Conservation (phyloP, 371 early-diverging fungal genomes). For the Apophysomyces variabilis region DNA sequence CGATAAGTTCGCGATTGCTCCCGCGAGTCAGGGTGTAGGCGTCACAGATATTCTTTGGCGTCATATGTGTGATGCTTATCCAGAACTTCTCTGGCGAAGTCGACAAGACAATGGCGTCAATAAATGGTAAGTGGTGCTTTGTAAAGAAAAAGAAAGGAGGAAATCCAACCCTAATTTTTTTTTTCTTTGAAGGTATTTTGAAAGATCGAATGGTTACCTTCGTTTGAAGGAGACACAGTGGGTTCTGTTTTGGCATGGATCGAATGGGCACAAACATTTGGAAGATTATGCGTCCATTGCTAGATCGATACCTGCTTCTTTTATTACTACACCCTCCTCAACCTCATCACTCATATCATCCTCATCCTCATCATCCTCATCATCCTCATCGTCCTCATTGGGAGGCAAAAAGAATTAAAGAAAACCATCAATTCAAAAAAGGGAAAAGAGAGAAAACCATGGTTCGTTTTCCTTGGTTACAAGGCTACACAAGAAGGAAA, state of each 20-base stretch:
- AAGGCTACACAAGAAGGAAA: too few species aligned
- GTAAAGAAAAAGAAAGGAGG: background rate
- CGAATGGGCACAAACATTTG: conserved; percentile 43
- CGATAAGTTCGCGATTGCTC: conserved; percentile 93
- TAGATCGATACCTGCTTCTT: conserved; percentile 46
- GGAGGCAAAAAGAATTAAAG: too few species aligned
- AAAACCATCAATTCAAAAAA: too few species aligned
- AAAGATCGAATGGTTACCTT: conserved; percentile 79
- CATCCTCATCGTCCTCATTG: too few species aligned
- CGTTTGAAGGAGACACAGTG: conserved; percentile 67
- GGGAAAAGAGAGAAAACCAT: too few species aligned
- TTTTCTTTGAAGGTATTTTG: conserved; percentile 76
- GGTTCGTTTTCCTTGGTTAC: too few species aligned
- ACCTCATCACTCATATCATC: too few species aligned
- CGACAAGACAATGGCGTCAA: conserved; percentile 91
- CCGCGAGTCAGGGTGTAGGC: conserved; percentile 89
- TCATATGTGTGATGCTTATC: conserved; percentile 71
- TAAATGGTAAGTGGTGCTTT: conserved; percentile 67
- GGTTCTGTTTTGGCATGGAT: conserved; percentile 82
- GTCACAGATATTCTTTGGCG: conserved; percentile 94
- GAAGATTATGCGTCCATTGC: conserved; percentile 43
- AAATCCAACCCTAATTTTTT: background rate
- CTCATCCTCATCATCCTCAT: too few species aligned
- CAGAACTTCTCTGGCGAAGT: conserved; percentile 85
- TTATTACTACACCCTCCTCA: background rate